Conservation (phyloP, 169 alveolate species). For the Cyclospora cayetanensis region DNA sequence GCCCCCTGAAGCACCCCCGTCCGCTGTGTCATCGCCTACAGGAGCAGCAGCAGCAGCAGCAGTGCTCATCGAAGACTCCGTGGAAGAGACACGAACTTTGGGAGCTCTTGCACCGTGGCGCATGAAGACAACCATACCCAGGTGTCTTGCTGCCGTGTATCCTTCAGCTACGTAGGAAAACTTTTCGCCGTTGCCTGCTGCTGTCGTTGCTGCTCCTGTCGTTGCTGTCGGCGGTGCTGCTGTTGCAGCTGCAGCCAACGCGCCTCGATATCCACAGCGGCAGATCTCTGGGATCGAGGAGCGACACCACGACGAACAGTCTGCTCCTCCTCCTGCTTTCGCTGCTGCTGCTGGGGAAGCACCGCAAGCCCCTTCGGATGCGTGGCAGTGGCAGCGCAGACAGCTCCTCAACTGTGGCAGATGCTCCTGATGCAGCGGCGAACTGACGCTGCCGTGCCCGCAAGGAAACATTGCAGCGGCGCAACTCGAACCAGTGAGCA, state of each 20-base stretch:
- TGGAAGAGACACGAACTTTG: neutral
- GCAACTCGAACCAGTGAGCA: neutral
- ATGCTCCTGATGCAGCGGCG: constrained; percentile 43
- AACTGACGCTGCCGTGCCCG: neutral
- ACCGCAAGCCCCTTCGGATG: neutral
- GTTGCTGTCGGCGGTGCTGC: neutral
- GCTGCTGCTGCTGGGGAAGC: neutral
- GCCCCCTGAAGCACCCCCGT: neutral
- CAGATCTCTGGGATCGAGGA: neutral
- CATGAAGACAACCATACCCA: neutral
- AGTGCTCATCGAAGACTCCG: neutral
- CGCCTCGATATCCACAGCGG: no score
- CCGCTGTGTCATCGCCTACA: neutral
- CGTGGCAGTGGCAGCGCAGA: neutral
- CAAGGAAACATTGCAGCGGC: neutral
- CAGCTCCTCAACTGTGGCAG: neutral
- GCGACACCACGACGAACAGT: neutral
- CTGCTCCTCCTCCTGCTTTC: neutral
- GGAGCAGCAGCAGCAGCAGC: neutral
- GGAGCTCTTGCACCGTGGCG: neutral
- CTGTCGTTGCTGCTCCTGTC: neutral
- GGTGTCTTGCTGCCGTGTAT: neutral
- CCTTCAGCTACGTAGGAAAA: neutral
- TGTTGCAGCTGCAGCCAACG: constrained; percentile 10
- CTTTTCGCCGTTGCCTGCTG: neutral